These are phyloP conservation scores for Candida albicans DNA, from an alignment of 1,139 yeast species.

Conservation along the genomic window DNA sequence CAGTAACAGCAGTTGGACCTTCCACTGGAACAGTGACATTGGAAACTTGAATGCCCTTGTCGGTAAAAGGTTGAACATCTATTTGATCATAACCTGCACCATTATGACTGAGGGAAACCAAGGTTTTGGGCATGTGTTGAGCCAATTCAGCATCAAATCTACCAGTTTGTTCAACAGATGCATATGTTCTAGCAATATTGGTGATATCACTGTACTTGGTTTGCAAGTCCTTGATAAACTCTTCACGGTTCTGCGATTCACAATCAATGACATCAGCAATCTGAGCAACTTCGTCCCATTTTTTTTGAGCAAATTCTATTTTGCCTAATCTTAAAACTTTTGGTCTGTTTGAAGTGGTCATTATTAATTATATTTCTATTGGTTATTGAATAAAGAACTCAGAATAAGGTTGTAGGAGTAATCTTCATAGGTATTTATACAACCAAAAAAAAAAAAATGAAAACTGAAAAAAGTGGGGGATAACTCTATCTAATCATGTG, in stretches of 20 bases:
- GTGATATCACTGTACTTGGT: conserved; percentile 49
- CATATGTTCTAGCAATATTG: conserved; percentile 54
- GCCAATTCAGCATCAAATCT: conserved; percentile 74
- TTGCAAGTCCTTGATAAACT: conserved; percentile 52
- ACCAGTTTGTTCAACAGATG: conserved; percentile 57
- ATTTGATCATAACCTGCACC: conserved; percentile 96
- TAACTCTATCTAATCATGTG: not conserved
- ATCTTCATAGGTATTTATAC: too few relatives aligned
- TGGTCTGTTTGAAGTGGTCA: conserved; percentile 32
- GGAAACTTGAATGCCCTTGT: conserved; percentile 60
- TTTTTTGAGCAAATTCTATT: conserved; percentile 50
- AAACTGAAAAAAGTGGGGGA: not conserved
- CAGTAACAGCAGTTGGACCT: conserved; percentile 81
- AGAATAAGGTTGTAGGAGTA: not conserved
- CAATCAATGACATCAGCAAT: conserved; percentile 54
- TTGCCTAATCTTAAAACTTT: conserved; percentile 62
- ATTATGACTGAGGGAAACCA: conserved; percentile 68
- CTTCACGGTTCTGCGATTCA: conserved; percentile 44
- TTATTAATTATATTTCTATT: not conserved
- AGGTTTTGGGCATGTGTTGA: conserved; percentile 54
- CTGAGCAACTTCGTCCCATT: conserved; percentile 52
- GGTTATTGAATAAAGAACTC: not conserved
- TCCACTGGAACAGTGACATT: conserved; percentile 75
- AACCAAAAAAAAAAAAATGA: not conserved
- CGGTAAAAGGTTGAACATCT: conserved; percentile 53